Conservation (phyloP, 306 rosid species). For the Arachis stenosperma region DNA sequence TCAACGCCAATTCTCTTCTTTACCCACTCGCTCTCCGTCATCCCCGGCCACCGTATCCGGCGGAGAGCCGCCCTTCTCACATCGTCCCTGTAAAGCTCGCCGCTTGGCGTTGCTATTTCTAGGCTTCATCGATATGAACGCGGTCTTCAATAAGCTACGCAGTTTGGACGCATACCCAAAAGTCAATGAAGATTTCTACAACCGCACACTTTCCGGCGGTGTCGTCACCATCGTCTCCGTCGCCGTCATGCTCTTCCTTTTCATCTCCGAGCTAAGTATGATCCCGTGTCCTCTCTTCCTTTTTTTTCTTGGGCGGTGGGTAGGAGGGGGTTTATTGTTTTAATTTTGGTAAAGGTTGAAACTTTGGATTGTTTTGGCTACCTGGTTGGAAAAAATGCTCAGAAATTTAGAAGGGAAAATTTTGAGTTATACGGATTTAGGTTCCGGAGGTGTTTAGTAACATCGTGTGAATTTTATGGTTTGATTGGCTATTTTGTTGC, state of each 20-base stretch:
- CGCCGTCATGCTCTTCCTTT: constrained; percentile 69
- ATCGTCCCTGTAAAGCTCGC: constrained; percentile 4
- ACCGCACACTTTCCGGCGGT: constrained; percentile 89
- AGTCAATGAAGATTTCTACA: constrained; percentile 88
- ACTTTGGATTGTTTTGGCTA: constrained; percentile 22
- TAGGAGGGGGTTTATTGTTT: no score
- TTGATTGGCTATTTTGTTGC: constrained; percentile 29
- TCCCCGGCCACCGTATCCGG: constrained; percentile 48
- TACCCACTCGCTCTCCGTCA: constrained; percentile 17
- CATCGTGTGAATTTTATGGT: constrained; percentile 16
- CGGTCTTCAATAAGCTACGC: constrained; percentile 68
- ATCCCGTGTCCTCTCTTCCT: neutral
- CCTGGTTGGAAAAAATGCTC: constrained; percentile 5
- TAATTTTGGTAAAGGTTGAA: neutral
- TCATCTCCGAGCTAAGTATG: constrained; percentile 89
- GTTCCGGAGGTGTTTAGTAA: constrained; percentile 32
- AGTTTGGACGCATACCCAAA: constrained; percentile 92
- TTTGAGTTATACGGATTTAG: constrained; percentile 13
- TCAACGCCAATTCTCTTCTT: neutral
- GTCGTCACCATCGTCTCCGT: constrained; percentile 77
- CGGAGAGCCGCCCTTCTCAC: constrained; percentile 30
- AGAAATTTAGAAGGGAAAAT: constrained; percentile 16
- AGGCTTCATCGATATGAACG: constrained; percentile 53
- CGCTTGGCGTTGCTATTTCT: constrained; percentile 19
- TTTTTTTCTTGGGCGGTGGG: no score